Evolutionary conservation across 495 filamentous ascomycete genomes (phyloP).

Genomic region (Umbilicaria muhlenbergii): DNA sequence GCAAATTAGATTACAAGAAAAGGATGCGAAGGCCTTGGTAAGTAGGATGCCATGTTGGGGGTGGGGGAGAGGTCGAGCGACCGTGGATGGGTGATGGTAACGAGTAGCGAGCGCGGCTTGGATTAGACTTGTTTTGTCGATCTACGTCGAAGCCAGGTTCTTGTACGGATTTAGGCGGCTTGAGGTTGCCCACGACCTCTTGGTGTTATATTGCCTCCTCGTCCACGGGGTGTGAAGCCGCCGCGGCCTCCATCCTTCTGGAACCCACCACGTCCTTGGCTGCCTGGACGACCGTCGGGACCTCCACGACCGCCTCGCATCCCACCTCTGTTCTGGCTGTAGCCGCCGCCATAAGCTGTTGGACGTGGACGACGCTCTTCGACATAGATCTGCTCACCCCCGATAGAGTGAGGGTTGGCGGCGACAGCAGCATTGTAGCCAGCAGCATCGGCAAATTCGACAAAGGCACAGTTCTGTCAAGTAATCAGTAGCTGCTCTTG

Average conservation of each 20-base stretch:
- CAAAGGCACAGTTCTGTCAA: slow-evolving; percentile 81
- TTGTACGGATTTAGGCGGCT: slow-evolving; percentile 21
- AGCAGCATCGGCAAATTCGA: slow-evolving; percentile 70
- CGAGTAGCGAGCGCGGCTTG: too few relatives aligned
- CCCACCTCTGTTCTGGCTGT: slow-evolving; percentile 37
- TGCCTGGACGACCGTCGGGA: slow-evolving; percentile 40
- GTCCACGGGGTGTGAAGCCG: slow-evolving; percentile 34
- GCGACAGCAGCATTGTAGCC: slow-evolving; percentile 67
- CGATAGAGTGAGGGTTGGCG: slow-evolving; percentile 75
- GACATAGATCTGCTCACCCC: slow-evolving; percentile 63
- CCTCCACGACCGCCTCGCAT: slow-evolving; percentile 56
- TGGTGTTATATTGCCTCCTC: slow-evolving; percentile 32
- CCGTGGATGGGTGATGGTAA: too few relatives aligned
- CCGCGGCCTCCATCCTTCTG: slow-evolving; percentile 48
- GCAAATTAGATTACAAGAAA: too few relatives aligned
- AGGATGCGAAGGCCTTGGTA: too few relatives aligned
- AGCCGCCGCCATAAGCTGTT: slow-evolving; percentile 43
- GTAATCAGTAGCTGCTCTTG: background rate
- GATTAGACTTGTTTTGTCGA: too few relatives aligned
- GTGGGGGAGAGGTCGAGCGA: too few relatives aligned
- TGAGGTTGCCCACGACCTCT: slow-evolving; percentile 35
- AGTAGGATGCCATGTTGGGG: too few relatives aligned
- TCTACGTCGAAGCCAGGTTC: too few relatives aligned
- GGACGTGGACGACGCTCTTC: slow-evolving; percentile 77
- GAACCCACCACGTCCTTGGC: slow-evolving; percentile 51